phyloP scores from a whole-genome alignment of 2,329 filamentous ascomycete genomes.

The Fusarium euwallaceae region DNA sequence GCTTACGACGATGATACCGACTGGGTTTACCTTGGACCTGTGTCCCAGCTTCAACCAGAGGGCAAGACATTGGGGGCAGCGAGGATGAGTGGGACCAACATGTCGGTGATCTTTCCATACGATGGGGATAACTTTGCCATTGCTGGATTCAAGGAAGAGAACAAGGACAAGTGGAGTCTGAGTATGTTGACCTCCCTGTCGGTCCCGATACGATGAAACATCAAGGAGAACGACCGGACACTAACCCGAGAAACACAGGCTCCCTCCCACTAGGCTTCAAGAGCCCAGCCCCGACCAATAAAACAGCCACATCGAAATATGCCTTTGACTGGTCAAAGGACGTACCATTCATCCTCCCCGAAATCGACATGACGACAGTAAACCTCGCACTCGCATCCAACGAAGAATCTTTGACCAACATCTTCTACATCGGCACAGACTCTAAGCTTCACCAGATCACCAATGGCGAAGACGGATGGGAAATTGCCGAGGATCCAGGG shows the following conservation, averaged over 20 bases:
- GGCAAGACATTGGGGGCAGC: constrained; percentile 21
- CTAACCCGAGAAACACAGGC: constrained; percentile 10
- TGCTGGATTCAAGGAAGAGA: constrained; percentile 1
- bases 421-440: constrained; percentile 32
- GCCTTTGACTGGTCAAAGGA: constrained; percentile 15
- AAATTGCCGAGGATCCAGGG: not conserved
- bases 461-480: not conserved
- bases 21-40: constrained; percentile 33
- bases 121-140: constrained; percentile 28
- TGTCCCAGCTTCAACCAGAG: constrained; percentile 18
- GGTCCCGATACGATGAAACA: no score
- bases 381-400: constrained; percentile 7
- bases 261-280: constrained; percentile 30
- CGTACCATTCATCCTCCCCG: not conserved
- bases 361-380: constrained; percentile 5
- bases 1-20: constrained; percentile 42
- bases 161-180: constrained; percentile 8
- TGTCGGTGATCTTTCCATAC: constrained; percentile 35
- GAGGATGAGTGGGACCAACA: constrained; percentile 23
- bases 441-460: constrained; percentile 7
- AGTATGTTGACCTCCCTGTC: not conserved
- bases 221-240: not conserved
- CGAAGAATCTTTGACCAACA: not conserved
- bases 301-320: constrained; percentile 19
- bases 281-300: constrained; percentile 31